phyloP scores from a whole-genome alignment of 192 early-diverging fungal species.

The Mortierella antarctica region DNA sequence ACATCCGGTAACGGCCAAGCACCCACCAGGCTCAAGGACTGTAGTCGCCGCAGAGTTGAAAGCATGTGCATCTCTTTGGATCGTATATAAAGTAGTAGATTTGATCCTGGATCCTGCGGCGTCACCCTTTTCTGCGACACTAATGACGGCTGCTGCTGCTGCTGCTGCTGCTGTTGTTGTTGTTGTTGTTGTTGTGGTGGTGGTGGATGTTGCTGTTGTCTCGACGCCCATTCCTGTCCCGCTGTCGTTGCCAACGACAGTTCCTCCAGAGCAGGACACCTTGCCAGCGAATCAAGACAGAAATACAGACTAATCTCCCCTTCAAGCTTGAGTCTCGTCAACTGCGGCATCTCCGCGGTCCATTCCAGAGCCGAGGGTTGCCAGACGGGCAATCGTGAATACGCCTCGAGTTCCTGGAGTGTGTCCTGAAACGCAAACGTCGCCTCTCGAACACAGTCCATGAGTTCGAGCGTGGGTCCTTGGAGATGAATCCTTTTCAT shows the following conservation, averaged over 20 bases:
- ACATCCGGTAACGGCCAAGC: constrained; percentile 26
- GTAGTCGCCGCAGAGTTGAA: constrained; percentile 1
- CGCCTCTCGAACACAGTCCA: constrained; percentile 32
- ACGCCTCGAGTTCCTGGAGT: constrained; percentile 27
- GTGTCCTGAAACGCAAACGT: constrained; percentile 45
- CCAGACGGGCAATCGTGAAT: constrained; percentile 25
- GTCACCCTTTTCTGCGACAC: not conserved
- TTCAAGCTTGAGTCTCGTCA: constrained; percentile 23
- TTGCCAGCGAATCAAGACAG: constrained; percentile 19
- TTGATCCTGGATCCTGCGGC: constrained; percentile 13
- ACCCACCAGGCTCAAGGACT: constrained; percentile 5
- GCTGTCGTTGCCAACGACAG: constrained; percentile 7
- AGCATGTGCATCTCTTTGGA: constrained; percentile 28
- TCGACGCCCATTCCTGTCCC: not conserved
- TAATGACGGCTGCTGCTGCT: not conserved
- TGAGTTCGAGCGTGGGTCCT: constrained; percentile 30
- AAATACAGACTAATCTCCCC: constrained; percentile 47
- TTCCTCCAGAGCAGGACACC: constrained; percentile 38
- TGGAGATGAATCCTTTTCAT: constrained; percentile 27
- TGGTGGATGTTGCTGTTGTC: not conserved
- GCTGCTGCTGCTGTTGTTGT: constrained; percentile 4
- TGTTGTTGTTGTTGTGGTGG: not conserved
- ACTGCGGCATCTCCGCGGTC: constrained; percentile 7
- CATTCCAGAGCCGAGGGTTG: constrained; percentile 30
- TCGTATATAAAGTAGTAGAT: constrained; percentile 16